Evolutionary conservation across 352 stramenopile genomes (phyloP).

Genomic region (Globisporangium nunn): DNA sequence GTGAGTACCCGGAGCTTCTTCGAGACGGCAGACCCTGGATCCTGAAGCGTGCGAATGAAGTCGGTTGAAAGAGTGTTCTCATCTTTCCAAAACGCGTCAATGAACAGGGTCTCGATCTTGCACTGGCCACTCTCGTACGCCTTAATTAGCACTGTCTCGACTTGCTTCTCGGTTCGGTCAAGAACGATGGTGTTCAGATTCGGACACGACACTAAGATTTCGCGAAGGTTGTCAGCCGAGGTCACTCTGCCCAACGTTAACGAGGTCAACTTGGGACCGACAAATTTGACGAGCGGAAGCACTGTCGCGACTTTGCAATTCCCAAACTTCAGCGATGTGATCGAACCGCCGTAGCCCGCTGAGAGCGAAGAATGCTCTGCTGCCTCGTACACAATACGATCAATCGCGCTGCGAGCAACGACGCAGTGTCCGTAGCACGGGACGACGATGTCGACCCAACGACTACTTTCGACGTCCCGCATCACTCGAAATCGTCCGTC

Average conservation of each 20-base stretch:
- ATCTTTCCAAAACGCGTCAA: neutral
- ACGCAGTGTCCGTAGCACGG: neutral
- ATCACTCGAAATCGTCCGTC: slow-evolving; percentile 4
- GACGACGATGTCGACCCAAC: slow-evolving; percentile 1
- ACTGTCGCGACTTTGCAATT: neutral
- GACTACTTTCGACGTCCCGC: neutral
- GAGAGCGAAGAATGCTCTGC: neutral
- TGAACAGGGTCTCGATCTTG: neutral
- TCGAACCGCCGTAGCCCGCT: neutral
- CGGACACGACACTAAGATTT: neutral
- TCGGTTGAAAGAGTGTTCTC: neutral
- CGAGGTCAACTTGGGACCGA: neutral
- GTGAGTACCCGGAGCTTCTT: slow-evolving; percentile 1
- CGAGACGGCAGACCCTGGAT: neutral
- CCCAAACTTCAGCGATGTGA: neutral
- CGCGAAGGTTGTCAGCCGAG: neutral
- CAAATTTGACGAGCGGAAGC: neutral
- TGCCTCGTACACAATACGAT: neutral
- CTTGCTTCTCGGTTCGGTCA: neutral
- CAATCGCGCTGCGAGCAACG: neutral
- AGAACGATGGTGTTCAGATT: neutral
- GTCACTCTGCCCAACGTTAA: neutral
- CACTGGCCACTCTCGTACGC: neutral
- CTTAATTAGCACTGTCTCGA: neutral
- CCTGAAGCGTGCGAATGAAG: slow-evolving; percentile 1